Percentiles rank a stretch among this genome's conserved stretches.
These are phyloP conservation scores for Kurtzmaniella quercitrusa DNA, from an alignment of 1,139 yeast genomes.

Conservation along the genomic window DNA sequence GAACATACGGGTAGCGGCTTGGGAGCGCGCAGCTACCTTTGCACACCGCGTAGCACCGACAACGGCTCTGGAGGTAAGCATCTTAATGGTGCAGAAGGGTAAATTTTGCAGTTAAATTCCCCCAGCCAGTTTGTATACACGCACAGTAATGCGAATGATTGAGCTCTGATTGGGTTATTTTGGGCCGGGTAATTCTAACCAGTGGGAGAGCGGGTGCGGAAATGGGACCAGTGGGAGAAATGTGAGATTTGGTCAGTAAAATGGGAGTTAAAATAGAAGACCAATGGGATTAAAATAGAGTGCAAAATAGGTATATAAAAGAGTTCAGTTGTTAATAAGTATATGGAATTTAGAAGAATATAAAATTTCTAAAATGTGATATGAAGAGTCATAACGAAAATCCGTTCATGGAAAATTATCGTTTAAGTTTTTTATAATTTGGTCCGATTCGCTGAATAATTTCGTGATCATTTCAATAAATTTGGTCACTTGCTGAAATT, in stretches of 20 bases:
- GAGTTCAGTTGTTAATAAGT: too few relatives aligned
- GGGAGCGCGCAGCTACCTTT: background rate
- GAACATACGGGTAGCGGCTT: slow-evolving; percentile 18
- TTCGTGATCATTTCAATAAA: too few relatives aligned
- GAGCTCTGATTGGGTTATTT: slow-evolving; percentile 30
- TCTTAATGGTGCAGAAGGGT: background rate
- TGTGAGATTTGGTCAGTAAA: background rate
- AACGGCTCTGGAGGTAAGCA: slow-evolving; percentile 10
- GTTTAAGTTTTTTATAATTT: too few relatives aligned
- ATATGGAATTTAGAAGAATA: too few relatives aligned
- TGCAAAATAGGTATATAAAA: too few relatives aligned
- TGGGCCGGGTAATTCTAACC: slow-evolving; percentile 11
- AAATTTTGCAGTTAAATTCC: background rate
- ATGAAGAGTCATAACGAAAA: too few relatives aligned
- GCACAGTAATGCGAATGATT: slow-evolving; percentile 19
- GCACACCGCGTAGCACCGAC: background rate
- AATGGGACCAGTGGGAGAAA: background rate
- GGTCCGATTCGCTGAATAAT: too few relatives aligned
- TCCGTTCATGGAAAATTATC: too few relatives aligned
- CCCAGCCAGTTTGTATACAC: background rate
- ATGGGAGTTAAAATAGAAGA: background rate
- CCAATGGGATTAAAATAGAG: too few relatives aligned
- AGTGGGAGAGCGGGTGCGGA: background rate
- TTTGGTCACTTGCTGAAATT: too few relatives aligned
- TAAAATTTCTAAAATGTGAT: too few relatives aligned